Base-by-base conservation (phyloP, 768 basidiomycete species). In the Vararia minispora region DNA sequence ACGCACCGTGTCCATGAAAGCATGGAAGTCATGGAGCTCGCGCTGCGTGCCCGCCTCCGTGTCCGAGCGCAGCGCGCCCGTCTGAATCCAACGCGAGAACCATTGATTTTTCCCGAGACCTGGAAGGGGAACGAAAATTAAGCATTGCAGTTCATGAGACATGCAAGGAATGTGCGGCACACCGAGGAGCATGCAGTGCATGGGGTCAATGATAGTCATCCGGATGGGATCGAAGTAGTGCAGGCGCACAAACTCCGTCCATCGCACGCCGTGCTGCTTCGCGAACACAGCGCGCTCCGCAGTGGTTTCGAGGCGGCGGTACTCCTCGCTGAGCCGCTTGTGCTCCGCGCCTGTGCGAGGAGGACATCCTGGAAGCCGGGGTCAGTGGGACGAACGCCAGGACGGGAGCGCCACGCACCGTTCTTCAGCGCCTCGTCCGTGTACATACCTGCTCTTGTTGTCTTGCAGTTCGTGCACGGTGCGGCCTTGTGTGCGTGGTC, bases 91-190 rank as follows among this genome's bases (percentile, higher is more conserved):
- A 14, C 20, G 8, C 5, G 28, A 35, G 24, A 50, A 56, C 51
- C 53, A 56, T 16, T 53, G 53, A 3, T 43, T 48, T 23, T 56
- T 56, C 12, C 44, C 49, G n/a, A 54, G n/a, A 12, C 54, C 54
- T 55, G 27, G 34, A 8, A 35, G 10, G 2, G 16, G 9, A 32
- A 17, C 20, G 16, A n/a, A 21, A 14, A 22, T 7, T 7, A 10
- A 10, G n/a, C 18, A 35, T 2, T n/a, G n/a, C n/a, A n/a, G n/a
- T n/a, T n/a, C n/a, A n/a, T n/a, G n/a, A n/a, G n/a, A n/a, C n/a
- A n/a, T n/a, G n/a, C n/a, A n/a, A 30, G 54, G 55, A 12, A 43
- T 40, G 48, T 52, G 27, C 48, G 47, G 18, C 25, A 4, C 24
- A 43, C 42, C 46, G 13, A 34, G 28, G 6, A 48, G 33, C 9